These are phyloP conservation scores for Echites panduratus DNA, from an alignment of 257 asterid species.

Conservation along the genomic window DNA sequence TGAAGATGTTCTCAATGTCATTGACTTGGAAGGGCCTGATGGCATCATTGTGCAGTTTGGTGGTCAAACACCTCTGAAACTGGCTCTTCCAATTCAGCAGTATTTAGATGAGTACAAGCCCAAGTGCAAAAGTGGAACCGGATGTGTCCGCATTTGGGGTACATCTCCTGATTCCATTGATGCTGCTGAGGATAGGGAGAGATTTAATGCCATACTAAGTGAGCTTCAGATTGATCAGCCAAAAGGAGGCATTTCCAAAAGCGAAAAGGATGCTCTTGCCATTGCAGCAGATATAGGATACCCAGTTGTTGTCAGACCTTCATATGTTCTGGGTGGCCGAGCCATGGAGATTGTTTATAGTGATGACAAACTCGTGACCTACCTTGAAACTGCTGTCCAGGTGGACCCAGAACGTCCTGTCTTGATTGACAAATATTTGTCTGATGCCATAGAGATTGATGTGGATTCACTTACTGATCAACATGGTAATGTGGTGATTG, in stretches of 20 bases:
- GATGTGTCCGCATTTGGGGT: constrained; percentile 87
- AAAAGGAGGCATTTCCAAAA: constrained; percentile 90
- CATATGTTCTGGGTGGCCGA: constrained; percentile 96
- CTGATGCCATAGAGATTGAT: constrained; percentile 90
- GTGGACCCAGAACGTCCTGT: constrained; percentile 99
- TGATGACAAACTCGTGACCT: constrained; percentile 72
- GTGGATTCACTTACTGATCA: constrained; percentile 76
- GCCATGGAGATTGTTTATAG: constrained; percentile 98
- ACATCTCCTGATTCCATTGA: constrained; percentile 94
- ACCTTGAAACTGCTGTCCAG: constrained; percentile 85
- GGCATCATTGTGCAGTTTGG: constrained; percentile 98
- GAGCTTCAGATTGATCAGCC: constrained; percentile 95
- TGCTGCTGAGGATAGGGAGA: constrained; percentile 95
- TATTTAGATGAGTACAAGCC: constrained; percentile 63
- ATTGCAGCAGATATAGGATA: constrained; percentile 88
- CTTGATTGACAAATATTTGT: constrained; percentile 71
- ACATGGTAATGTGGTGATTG: constrained; percentile 86
- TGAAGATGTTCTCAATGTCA: constrained; percentile 85
- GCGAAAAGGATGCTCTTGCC: constrained; percentile 82
- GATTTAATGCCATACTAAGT: constrained; percentile 73
- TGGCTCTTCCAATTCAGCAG: constrained; percentile 77
- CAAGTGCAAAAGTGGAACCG: constrained; percentile 54
- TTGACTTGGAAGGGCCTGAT: constrained; percentile 92
- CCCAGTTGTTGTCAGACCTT: constrained; percentile 96
- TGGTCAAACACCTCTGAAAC: constrained; percentile 91